Evolutionary conservation across 2,329 filamentous ascomycete species (phyloP).

Genomic region (Ascochyta koolunga): DNA sequence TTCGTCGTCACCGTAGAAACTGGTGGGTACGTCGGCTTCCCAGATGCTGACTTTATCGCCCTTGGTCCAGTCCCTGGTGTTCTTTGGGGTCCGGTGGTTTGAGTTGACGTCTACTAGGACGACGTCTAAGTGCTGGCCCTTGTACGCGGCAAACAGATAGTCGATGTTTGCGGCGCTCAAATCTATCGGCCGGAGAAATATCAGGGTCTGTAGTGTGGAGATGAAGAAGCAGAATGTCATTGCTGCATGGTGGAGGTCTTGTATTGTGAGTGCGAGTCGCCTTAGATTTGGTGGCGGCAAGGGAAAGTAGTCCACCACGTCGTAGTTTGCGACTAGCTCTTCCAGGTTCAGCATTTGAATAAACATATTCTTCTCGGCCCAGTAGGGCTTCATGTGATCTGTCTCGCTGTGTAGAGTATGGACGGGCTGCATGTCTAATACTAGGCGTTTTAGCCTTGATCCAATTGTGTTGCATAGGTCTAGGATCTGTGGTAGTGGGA

Average conservation of each 20-base stretch:
- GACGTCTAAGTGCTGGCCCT: constrained; percentile 28
- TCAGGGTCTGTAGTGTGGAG: constrained; percentile 23
- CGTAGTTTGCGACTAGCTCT: constrained; percentile 34
- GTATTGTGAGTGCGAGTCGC: constrained; percentile 32
- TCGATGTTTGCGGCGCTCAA: constrained; percentile 26
- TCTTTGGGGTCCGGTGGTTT: constrained; percentile 29
- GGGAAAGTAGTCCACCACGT: constrained; percentile 30
- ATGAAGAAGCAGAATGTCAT: constrained; percentile 29
- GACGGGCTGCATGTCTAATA: constrained; percentile 29
- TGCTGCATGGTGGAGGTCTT: constrained; percentile 16
- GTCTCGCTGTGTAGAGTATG: constrained; percentile 22
- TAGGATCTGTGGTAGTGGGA: constrained; percentile 33
- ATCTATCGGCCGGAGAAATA: constrained; percentile 24
- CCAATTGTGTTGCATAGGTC: constrained; percentile 29
- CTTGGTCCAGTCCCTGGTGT: constrained; percentile 26
- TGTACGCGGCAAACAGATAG: constrained; percentile 24
- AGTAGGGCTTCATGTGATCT: constrained; percentile 14
- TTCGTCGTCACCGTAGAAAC: constrained; percentile 39
- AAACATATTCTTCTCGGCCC: constrained; percentile 27
- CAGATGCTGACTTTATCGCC: constrained; percentile 32
- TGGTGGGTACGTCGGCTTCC: constrained; percentile 37
- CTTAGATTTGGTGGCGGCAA: constrained; percentile 33
- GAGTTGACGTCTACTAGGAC: constrained; percentile 36
- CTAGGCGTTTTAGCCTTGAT: constrained; percentile 27
- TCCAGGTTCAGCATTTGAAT: constrained; percentile 30